Percentiles rank a stretch among this genome's conserved stretches.
Evolutionary conservation across 768 basidiomycete species (phyloP).

Genomic region (Infundibulicybe gibba): DNA sequence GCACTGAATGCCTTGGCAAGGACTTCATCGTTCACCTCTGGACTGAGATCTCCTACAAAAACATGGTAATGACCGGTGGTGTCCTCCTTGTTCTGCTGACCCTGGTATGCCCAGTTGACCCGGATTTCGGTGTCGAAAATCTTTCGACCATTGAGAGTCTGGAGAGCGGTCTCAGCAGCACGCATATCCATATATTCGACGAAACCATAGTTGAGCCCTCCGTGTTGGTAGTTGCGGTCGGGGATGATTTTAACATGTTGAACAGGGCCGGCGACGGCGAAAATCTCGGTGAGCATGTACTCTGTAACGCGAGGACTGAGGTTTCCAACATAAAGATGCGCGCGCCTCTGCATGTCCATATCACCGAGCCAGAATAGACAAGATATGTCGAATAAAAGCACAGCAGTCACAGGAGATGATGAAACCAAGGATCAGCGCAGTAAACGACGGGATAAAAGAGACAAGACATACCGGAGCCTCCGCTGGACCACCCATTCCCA

Average conservation of each 20-base stretch:
- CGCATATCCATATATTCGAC: conserved; percentile 99
- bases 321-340: conserved; percentile 99
- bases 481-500: conserved; percentile 65
- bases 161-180: conserved; percentile 96
- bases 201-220: conserved; percentile 98
- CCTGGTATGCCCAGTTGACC: conserved; percentile 99
- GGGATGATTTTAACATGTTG: conserved; percentile 99
- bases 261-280: conserved; percentile 94
- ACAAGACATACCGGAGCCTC: conserved; percentile 69
- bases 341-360: conserved; percentile 60
- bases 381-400: conserved; percentile 18
- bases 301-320: conserved; percentile 96
- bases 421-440: conserved; percentile 26
- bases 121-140: conserved; percentile 99
- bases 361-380: conserved; percentile 17
- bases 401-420: conserved; percentile 15
- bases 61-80: conserved; percentile 97
- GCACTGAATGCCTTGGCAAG: conserved; percentile 96
- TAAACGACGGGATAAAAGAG: conserved; percentile 15
- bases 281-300: conserved; percentile 98
- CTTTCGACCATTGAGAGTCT: conserved; percentile 97
- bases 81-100: conserved; percentile 98
- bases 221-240: conserved; percentile 98
- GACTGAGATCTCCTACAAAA: conserved; percentile 99
- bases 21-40: conserved; percentile 97